Percentiles rank a stretch among this genome's conserved stretches.
Evolutionary conservation across 768 basidiomycete genomes (phyloP).

Genomic region (Amanita thiersii): DNA sequence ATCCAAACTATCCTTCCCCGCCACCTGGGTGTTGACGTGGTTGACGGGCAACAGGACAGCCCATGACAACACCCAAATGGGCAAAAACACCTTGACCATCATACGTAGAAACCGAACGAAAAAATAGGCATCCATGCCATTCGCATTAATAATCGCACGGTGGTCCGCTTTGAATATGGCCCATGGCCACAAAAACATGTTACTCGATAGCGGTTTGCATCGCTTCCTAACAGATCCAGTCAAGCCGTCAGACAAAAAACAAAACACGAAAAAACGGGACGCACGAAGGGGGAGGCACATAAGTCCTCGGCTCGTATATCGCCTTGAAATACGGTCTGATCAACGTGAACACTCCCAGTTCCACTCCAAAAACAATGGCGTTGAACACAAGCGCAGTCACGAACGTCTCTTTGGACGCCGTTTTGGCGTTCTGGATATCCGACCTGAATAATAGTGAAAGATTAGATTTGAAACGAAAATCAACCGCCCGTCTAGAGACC

Average conservation of each 20-base stretch:
- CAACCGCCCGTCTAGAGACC: too few species aligned
- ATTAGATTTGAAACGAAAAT: too few species aligned
- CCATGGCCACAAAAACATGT: conserved; percentile 57
- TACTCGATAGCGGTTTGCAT: conserved; percentile 38
- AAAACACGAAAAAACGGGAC: conserved; percentile 12
- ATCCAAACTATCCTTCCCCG: conserved; percentile 49
- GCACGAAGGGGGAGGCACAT: conserved; percentile 38
- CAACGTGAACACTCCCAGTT: conserved; percentile 74
- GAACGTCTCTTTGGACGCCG: conserved; percentile 73
- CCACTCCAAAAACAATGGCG: conserved; percentile 56
- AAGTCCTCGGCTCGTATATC: conserved; percentile 86
- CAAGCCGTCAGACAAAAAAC: neutral
- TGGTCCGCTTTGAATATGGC: conserved; percentile 58
- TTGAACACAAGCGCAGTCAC: conserved; percentile 84
- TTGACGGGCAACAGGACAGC: conserved; percentile 72
- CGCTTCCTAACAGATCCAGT: conserved; percentile 43
- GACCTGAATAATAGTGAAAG: too few species aligned
- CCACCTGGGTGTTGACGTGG: conserved; percentile 39
- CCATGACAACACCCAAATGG: conserved; percentile 93
- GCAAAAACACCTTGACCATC: conserved; percentile 75
- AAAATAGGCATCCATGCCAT: conserved; percentile 89
- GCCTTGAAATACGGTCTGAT: conserved; percentile 78
- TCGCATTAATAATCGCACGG: conserved; percentile 50
- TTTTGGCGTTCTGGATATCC: conserved; percentile 29
- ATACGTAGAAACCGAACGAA: conserved; percentile 86